Conservation (phyloP, 2,329 filamentous ascomycete genomes). For the Exophiala sp. region DNA sequence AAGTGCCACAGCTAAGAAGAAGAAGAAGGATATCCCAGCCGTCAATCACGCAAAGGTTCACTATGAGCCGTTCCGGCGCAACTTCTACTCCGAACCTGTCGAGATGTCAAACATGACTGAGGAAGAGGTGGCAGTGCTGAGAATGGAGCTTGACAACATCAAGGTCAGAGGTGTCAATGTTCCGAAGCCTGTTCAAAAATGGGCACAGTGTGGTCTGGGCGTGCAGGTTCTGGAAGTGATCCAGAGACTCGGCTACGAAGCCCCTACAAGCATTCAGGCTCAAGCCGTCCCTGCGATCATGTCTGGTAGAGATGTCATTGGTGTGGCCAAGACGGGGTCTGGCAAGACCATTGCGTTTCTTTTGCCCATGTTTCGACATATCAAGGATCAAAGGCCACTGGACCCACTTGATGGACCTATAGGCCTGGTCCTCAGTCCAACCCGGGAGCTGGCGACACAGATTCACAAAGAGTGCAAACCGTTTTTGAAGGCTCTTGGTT, state of each 20-base stretch:
- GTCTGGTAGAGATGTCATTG: slow-evolving; percentile 91
- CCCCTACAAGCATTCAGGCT: slow-evolving; percentile 87
- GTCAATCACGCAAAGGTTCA: slow-evolving; percentile 83
- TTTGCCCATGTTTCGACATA: slow-evolving; percentile 95
- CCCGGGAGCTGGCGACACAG: slow-evolving; percentile 85
- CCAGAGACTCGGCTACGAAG: slow-evolving; percentile 71
- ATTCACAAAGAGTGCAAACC: slow-evolving; percentile 94
- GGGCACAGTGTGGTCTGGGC: slow-evolving; percentile 89
- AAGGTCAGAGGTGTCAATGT: slow-evolving; percentile 84
- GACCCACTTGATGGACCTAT: slow-evolving; percentile 82
- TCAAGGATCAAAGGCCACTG: slow-evolving; percentile 82
- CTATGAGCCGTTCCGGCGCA: slow-evolving; percentile 80
- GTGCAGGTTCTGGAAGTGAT: slow-evolving; percentile 83
- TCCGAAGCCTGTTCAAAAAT: slow-evolving; percentile 90
- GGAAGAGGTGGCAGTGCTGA: slow-evolving; percentile 72
- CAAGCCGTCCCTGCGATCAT: slow-evolving; percentile 93
- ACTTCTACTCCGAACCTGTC: slow-evolving; percentile 87
- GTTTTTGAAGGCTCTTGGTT: slow-evolving; percentile 77
- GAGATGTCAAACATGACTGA: slow-evolving; percentile 79
- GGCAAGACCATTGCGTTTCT: slow-evolving; percentile 96
- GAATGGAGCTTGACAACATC: slow-evolving; percentile 87
- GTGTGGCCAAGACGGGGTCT: slow-evolving; percentile 94
- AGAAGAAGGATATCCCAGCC: slow-evolving; percentile 91
- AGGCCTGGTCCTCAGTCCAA: slow-evolving; percentile 85
- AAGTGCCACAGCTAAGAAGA: slow-evolving; percentile 42